phyloP scores from a whole-genome alignment of 345 rosid species.

The Excoecaria agallocha region DNA sequence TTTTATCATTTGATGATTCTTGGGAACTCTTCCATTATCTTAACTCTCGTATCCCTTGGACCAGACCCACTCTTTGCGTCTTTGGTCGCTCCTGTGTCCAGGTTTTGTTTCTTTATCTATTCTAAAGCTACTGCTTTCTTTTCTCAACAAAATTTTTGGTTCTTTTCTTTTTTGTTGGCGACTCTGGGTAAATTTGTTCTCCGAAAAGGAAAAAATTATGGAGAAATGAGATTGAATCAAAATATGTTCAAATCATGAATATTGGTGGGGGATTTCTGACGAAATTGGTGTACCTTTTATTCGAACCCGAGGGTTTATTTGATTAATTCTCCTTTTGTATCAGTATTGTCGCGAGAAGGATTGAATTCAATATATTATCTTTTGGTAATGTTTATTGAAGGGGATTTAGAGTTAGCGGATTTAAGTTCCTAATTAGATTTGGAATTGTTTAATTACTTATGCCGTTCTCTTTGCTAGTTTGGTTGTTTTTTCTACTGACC shows the following conservation, averaged over 20 bases:
- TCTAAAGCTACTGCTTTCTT: background rate
- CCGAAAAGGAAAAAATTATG: too few relatives aligned
- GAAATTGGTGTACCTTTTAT: background rate
- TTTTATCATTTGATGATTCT: slow-evolving; percentile 46
- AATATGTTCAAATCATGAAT: background rate
- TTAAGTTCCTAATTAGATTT: background rate
- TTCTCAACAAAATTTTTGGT: background rate
- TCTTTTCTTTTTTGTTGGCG: background rate
- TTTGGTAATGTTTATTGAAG: background rate
- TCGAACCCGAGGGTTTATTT: background rate
- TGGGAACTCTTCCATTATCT: slow-evolving; percentile 74
- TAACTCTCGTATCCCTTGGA: slow-evolving; percentile 76
- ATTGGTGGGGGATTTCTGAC: background rate
- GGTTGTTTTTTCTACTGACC: background rate
- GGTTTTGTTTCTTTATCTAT: slow-evolving; percentile 34
- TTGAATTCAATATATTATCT: background rate
- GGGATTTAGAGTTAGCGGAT: background rate
- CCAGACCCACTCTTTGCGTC: slow-evolving; percentile 70
- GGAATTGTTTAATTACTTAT: background rate
- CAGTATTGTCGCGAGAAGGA: background rate
- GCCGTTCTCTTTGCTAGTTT: background rate
- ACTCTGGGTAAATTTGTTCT: too few relatives aligned
- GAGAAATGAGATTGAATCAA: background rate
- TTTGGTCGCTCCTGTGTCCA: slow-evolving; percentile 67
- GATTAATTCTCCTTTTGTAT: background rate